Base-by-base conservation (phyloP, 2,329 filamentous ascomycete species). In the Neoarthrinium moseri region DNA sequence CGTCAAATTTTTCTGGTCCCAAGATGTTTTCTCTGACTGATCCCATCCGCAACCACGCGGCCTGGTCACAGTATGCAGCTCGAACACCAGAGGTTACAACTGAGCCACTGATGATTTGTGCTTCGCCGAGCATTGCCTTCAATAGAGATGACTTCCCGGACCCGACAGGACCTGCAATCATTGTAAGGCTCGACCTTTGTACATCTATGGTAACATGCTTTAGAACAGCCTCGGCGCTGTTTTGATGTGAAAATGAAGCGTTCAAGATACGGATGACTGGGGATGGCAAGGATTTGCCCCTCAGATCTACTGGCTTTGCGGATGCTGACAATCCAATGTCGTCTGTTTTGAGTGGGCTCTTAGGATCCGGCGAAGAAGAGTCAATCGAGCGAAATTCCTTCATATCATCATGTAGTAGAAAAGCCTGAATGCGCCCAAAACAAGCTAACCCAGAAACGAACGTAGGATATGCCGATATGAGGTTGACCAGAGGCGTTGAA, bases 101-200 rank as follows among this genome's bases (percentile, higher is more conserved):
- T n/a, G 29, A 32, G n/a, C n/a, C n/a, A n/a, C n/a, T n/a, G n/a
- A n/a, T n/a, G n/a, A n/a, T n/a, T n/a, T n/a, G 38, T 29, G n/a
- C 20, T 13, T 70, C 67, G 6, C 68, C 64, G 1, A 70, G 53
- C 0, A 75, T 54, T 0, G 63, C 64, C 39, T 67, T 69, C 48
- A 71, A 64, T 1, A 75, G 50, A 0, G 72, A 69, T 0, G 66
- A 72, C 49, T 76, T 76, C 0, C 73, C 73, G 1, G 66, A 68
- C 1, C 67, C 73, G 4, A 75, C 59, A 1, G 71, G 69, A 0
- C 72, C 72, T 7, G 71, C 56, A 1, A 75, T 52, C 4, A 75
- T 61, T 36, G 36, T 69, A 6, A 75, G 20, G 59, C 35, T 38
- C 5, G 35, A 38, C 10, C 10, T 23, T 38, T 22, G 35, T 10